Evolutionary conservation across 306 rosid species (phyloP), one percentile per base, ranked within the genome.

Genomic region (Pueraria montana): DNA sequence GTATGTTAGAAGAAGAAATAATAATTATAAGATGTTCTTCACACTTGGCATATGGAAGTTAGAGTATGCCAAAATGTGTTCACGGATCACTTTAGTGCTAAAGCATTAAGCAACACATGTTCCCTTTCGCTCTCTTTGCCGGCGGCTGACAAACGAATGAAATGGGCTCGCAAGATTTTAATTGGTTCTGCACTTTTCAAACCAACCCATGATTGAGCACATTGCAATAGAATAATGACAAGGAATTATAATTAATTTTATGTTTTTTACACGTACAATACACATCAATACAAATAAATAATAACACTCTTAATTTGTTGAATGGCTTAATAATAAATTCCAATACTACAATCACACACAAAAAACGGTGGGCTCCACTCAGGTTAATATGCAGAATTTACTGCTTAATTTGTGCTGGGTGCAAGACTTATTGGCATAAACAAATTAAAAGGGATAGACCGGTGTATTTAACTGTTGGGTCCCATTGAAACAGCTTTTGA

Each of bases 61-160:
- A 36, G 8, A 36, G 40, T 36, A 36, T 6, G 40, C 40, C 40
- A 36, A 36, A 36, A 36, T 36, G 40, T 36, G 8, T 36, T 36
- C 40, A 36, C 84, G 64, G 64, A 77, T 46, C 34, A 68, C 42
- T 30, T 16, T 43, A 55, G 20, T 56, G 55, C 45, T 36, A n/a
- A 74, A 36, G n/a, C n/a, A n/a, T n/a, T n/a, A n/a, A n/a, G 13
- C 48, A 12, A 10, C 7, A 1, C 48, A n/a, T 48, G 73, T 26
- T 24, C 52, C 34, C 42, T 77, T 52, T 48, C 32, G 64, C 23
- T 79, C 64, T 64, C 73, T 27, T 45, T 2, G 73, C n/a, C 26
- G 27, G 63, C 61, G 61, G 61, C 72, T 42, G 45, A 46, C 72
- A 59, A 7, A n/a, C n/a, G n/a, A n/a, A n/a, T n/a, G n/a, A n/a